Evolutionary conservation across 768 basidiomycete species (phyloP).

Genomic region (Lentinula detonsa): DNA sequence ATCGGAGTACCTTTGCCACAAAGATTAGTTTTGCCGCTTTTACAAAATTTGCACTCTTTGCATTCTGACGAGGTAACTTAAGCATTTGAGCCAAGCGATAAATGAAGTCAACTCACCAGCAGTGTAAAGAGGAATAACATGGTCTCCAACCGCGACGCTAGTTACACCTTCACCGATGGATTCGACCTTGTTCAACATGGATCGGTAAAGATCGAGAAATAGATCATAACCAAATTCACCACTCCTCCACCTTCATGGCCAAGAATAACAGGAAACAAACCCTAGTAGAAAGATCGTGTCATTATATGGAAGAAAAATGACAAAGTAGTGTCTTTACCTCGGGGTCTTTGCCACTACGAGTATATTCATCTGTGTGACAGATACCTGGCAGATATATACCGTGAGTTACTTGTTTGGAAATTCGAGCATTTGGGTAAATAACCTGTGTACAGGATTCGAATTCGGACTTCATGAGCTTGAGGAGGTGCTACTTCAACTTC

Average conservation of each 20-base stretch:
- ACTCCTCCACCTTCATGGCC: slow-evolving; percentile 94
- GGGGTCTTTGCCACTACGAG: slow-evolving; percentile 91
- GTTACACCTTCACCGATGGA: slow-evolving; percentile 97
- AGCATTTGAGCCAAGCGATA: background rate
- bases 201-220: background rate
- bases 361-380: slow-evolving; percentile 98
- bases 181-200: slow-evolving; percentile 61
- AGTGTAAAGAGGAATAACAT: slow-evolving; percentile 95
- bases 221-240: slow-evolving; percentile 32
- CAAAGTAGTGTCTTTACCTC: slow-evolving; percentile 48
- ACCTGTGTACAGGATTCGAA: slow-evolving; percentile 91
- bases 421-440: slow-evolving; percentile 14
- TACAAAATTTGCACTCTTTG: slow-evolving; percentile 98
- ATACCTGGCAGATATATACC: slow-evolving; percentile 45
- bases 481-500: slow-evolving; percentile 94
- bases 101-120: slow-evolving; percentile 50
- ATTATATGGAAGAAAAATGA: background rate
- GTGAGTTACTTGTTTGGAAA: background rate
- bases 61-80: slow-evolving; percentile 54
- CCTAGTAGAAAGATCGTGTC: slow-evolving; percentile 34
- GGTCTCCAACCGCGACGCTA: slow-evolving; percentile 71
- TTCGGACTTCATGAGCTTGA: slow-evolving; percentile 83
- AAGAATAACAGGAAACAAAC: slow-evolving; percentile 87
- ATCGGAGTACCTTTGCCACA: slow-evolving; percentile 74
- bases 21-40: slow-evolving; percentile 97